Base-by-base conservation (phyloP, 2,329 filamentous ascomycete genomes). In the Trichoderma asperellum region DNA sequence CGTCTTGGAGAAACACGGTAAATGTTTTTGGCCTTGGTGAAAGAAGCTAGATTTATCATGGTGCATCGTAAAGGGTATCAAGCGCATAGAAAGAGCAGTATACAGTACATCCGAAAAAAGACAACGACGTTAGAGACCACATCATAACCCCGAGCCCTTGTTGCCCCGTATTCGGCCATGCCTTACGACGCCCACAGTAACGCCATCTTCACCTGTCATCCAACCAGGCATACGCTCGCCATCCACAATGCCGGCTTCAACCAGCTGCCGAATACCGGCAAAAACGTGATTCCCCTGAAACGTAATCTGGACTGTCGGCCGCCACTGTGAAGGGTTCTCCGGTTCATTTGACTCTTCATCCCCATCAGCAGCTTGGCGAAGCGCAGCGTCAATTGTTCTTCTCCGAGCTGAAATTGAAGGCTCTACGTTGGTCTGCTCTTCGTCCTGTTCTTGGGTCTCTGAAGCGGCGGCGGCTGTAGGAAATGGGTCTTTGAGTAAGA, bases 131-230 rank as follows among this genome's bases (percentile, higher is more conserved):
- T 63, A 66, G 68, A 72, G 73, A 68, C 71, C 14, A 16, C 71
- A 32, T 79, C 72, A 87, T 70, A 88, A 70, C 0, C 86, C 86
- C 1, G 86, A 86, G 5, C 87, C 87, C 71, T 84, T 88, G 74
- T 86, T 80, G 1, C 86, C 87, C 55, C 81, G 81, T 74, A 94
- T 88, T 71, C 89, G 84, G 2, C 93, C 92, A 70, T 88, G 79
- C 72, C 84, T 86, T 4, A 96, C 88, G 34, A 88, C 85, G 0
- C 92, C 91, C 47, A 89, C 84, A 65, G 92, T 96, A 5, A 96
- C 89, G 0, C 90, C 91, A 56, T 93, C 91, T 75, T 97, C 93
- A 2, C 93, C 94, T 0, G 93, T 96, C 90, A 97, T 91, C 93
- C 93, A 97, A 0, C 91, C 91, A 0, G 94, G 93, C 91, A 96